Conservation (phyloP, 345 rosid genomes). For the Dipteronia dyeriana region DNA sequence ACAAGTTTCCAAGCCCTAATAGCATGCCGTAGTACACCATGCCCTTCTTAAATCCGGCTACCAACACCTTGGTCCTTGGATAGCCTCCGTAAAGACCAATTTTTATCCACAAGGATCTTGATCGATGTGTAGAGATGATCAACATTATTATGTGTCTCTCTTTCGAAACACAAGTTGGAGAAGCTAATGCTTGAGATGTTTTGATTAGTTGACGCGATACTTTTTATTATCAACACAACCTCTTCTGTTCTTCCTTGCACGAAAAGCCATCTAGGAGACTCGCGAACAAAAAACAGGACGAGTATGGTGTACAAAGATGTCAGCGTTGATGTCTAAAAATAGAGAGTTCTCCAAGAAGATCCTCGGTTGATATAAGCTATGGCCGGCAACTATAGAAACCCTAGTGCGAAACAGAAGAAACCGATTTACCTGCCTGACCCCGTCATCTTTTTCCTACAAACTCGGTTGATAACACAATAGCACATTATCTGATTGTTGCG, state of each 20-base stretch:
- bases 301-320: slow-evolving; percentile 32
- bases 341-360: slow-evolving; percentile 48
- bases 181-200: slow-evolving; percentile 28
- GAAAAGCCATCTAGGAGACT: slow-evolving; percentile 65
- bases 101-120: slow-evolving; percentile 39
- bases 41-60: slow-evolving; percentile 57
- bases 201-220: slow-evolving; percentile 31
- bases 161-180: slow-evolving; percentile 33
- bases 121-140: slow-evolving; percentile 45
- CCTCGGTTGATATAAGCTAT: slow-evolving; percentile 44
- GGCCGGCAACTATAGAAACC: slow-evolving; percentile 46
- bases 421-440: slow-evolving; percentile 43
- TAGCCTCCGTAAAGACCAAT: slow-evolving; percentile 55
- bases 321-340: slow-evolving; percentile 52
- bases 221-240: slow-evolving; percentile 48
- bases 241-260: slow-evolving; percentile 52
- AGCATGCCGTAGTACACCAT: slow-evolving; percentile 79
- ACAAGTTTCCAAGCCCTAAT: slow-evolving; percentile 49
- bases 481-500: slow-evolving; percentile 45
- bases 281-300: slow-evolving; percentile 37
- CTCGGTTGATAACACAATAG: slow-evolving; percentile 51
- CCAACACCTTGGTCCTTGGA: slow-evolving; percentile 35
- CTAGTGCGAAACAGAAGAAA: slow-evolving; percentile 45
- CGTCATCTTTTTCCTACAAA: slow-evolving; percentile 52
- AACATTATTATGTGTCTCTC: slow-evolving; percentile 31